phyloP scores from a whole-genome alignment of 1,284 basidiomycete genomes.

The Gomphus bonarii region DNA sequence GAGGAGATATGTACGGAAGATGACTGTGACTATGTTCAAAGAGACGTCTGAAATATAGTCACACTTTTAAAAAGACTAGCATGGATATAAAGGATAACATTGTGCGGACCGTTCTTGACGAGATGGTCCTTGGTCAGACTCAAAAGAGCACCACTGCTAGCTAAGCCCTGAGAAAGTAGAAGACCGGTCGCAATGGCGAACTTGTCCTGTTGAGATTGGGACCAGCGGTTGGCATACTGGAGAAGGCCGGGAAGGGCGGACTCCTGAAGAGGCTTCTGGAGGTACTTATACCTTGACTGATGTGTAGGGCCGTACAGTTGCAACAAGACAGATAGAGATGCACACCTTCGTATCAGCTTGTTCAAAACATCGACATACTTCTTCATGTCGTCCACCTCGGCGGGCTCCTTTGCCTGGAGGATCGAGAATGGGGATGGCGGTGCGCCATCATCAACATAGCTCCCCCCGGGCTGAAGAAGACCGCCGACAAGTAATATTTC shows the following conservation, averaged over 20 bases:
- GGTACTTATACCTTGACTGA: conserved; percentile 84
- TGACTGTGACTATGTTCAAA: conserved; percentile 63
- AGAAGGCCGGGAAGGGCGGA: conserved; percentile 74
- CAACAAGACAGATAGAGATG: conserved; percentile 11
- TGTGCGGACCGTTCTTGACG: conserved; percentile 73
- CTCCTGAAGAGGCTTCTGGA: conserved; percentile 91
- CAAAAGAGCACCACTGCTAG: conserved; percentile 65
- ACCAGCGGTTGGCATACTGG: conserved; percentile 86
- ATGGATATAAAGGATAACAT: background rate
- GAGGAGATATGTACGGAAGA: conserved; percentile 73
- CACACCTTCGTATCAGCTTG: conserved; percentile 86
- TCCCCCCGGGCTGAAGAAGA: conserved; percentile 90
- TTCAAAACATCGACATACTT: conserved; percentile 89
- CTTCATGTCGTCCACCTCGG: conserved; percentile 76
- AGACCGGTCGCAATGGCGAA: conserved; percentile 75
- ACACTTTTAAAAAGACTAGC: background rate
- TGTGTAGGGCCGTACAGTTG: background rate
- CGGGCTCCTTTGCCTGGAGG: conserved; percentile 70
- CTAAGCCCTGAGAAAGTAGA: conserved; percentile 74
- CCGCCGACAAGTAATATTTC: conserved; percentile 92
- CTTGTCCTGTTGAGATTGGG: conserved; percentile 66
- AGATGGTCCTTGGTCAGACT: conserved; percentile 89
- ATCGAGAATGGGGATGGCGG: conserved; percentile 77
- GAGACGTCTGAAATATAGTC: conserved; percentile 48
- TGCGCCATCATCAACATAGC: conserved; percentile 80